Conservation (phyloP, 768 basidiomycete species). For the Suillus hirtellus region DNA sequence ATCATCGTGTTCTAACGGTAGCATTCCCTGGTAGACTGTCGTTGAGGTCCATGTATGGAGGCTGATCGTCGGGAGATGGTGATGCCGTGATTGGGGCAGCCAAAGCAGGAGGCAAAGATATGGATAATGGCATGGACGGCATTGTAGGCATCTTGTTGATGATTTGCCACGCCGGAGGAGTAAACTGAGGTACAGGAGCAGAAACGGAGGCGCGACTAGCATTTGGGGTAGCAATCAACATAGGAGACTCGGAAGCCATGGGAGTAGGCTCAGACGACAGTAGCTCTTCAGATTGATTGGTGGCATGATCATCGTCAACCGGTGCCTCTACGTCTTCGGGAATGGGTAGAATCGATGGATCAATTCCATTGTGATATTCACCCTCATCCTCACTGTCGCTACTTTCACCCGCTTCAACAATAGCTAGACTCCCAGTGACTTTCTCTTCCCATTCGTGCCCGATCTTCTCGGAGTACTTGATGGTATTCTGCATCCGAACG, state of each 20-base stretch:
- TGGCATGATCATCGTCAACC: slow-evolving; percentile 10
- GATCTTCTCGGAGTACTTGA: slow-evolving; percentile 87
- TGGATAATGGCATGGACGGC: slow-evolving; percentile 85
- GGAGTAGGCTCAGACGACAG: slow-evolving; percentile 69
- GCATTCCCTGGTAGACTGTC: slow-evolving; percentile 41
- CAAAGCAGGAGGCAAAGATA: slow-evolving; percentile 83
- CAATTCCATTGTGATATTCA: slow-evolving; percentile 33
- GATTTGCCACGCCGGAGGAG: slow-evolving; percentile 44
- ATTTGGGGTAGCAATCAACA: slow-evolving; percentile 17
- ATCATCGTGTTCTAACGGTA: slow-evolving; percentile 64
- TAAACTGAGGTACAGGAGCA: slow-evolving; percentile 43
- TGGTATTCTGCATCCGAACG: slow-evolving; percentile 94
- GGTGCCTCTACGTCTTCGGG: slow-evolving; percentile 26
- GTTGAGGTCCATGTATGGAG: slow-evolving; percentile 69
- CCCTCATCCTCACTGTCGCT: slow-evolving; percentile 43
- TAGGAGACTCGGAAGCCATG: slow-evolving; percentile 54
- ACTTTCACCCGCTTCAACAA: slow-evolving; percentile 58
- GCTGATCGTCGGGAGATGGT: slow-evolving; percentile 55
- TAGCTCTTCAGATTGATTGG: slow-evolving; percentile 26
- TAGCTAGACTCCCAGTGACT: slow-evolving; percentile 66
- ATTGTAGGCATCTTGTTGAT: slow-evolving; percentile 60
- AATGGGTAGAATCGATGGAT: slow-evolving; percentile 15
- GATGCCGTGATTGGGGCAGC: slow-evolving; percentile 83
- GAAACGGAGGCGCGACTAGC: slow-evolving; percentile 31
- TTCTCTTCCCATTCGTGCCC: slow-evolving; percentile 96